Conservation (phyloP, 805 yeast species). For the Saturnispora besseyi region DNA sequence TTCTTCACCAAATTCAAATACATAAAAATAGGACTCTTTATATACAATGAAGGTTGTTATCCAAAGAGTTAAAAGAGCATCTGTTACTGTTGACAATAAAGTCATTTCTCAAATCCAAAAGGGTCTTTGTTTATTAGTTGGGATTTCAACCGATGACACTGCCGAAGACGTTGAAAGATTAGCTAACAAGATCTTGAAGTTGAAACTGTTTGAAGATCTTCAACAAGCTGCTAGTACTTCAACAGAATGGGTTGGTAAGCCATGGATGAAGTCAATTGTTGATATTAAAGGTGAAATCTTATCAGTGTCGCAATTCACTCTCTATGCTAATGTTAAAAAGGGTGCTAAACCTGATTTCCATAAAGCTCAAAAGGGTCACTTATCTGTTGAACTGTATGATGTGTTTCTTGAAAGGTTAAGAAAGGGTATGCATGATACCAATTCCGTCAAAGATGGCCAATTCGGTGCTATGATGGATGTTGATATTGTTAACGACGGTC, state of each 20-base stretch:
- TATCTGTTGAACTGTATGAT: constrained; percentile 43
- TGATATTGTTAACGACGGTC: constrained; percentile 80
- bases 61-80: constrained; percentile 81
- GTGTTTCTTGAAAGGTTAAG: constrained; percentile 41
- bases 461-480: constrained; percentile 99
- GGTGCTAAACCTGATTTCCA: constrained; percentile 96
- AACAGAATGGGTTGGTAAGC: constrained; percentile 49
- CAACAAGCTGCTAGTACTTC: constrained; percentile 29
- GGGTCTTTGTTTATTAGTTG: constrained; percentile 78
- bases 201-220: constrained; percentile 65
- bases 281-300: constrained; percentile 67
- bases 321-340: constrained; percentile 75
- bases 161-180: constrained; percentile 60
- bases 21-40: no score
- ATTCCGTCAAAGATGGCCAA: constrained; percentile 72
- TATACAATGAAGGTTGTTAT: constrained; percentile 73
- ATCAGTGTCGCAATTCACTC: constrained; percentile 88
- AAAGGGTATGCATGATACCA: constrained; percentile 42
- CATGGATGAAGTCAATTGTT: constrained; percentile 67
- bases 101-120: constrained; percentile 65
- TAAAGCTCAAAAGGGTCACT: constrained; percentile 73
- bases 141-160: constrained; percentile 74
- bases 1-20: no score
- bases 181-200: constrained; percentile 53
- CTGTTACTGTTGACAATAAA: constrained; percentile 71